Evolutionary conservation across 2,329 filamentous ascomycete genomes (phyloP).

Genomic region (Clarireedia paspali): DNA sequence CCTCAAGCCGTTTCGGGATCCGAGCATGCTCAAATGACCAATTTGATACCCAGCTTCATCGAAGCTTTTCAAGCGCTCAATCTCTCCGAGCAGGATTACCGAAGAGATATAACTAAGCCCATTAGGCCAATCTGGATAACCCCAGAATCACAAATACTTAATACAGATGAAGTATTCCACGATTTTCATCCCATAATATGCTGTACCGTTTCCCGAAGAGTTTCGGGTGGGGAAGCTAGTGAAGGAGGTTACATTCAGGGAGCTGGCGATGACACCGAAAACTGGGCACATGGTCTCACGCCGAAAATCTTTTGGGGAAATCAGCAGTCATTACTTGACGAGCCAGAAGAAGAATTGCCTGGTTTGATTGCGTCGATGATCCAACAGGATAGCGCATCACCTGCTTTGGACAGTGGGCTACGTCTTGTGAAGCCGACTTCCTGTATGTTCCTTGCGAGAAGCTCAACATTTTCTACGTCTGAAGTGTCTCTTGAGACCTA

Average conservation of each 20-base stretch:
- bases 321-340: slow-evolving; percentile 48
- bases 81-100: slow-evolving; percentile 48
- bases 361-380: slow-evolving; percentile 42
- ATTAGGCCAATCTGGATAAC: slow-evolving; percentile 76
- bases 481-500: not conserved
- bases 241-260: slow-evolving; percentile 84
- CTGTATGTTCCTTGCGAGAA: slow-evolving; percentile 20
- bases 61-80: slow-evolving; percentile 47
- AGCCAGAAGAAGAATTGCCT: slow-evolving; percentile 58
- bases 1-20: slow-evolving; percentile 64
- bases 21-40: slow-evolving; percentile 68
- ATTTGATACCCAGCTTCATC: slow-evolving; percentile 49
- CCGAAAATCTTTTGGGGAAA: slow-evolving; percentile 74
- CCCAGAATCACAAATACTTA: slow-evolving; percentile 49
- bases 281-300: slow-evolving; percentile 79
- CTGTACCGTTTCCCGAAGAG: slow-evolving; percentile 73
- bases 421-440: slow-evolving; percentile 24
- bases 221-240: slow-evolving; percentile 59
- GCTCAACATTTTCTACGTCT: slow-evolving; percentile 11
- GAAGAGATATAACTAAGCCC: slow-evolving; percentile 56
- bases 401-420: not conserved
- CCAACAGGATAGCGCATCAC: not conserved
- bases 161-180: slow-evolving; percentile 38
- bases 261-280: slow-evolving; percentile 89
- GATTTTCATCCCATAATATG: slow-evolving; percentile 69